A percentile compares a stretch with the other conserved stretches of the same genome.
phyloP scores from a whole-genome alignment of 1,284 basidiomycete genomes.

The Peniophora sp. region DNA sequence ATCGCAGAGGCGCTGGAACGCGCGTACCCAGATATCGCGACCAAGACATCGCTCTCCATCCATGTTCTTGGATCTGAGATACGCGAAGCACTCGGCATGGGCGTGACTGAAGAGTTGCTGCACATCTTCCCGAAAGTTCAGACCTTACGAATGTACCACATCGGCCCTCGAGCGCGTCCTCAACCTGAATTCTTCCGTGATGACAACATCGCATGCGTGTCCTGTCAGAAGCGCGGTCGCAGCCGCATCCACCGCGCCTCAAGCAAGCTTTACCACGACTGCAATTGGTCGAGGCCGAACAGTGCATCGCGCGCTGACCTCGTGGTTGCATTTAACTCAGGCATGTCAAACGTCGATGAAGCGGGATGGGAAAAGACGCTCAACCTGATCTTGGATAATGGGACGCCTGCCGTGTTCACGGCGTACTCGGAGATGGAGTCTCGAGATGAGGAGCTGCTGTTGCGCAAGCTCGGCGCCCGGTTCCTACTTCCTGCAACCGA shows the following conservation, averaged over 20 bases:
- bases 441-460: neutral
- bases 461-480: neutral
- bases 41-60: conserved; percentile 6
- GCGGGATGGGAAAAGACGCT: neutral
- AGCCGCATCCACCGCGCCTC: neutral
- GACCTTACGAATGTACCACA: neutral
- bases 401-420: neutral
- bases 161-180: neutral
- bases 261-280: conserved; percentile 6
- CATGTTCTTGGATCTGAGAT: conserved; percentile 9
- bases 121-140: conserved; percentile 6
- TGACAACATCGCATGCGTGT: conserved; percentile 4
- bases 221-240: conserved; percentile 3
- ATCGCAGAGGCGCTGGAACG: conserved; percentile 8
- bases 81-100: conserved; percentile 1
- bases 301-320: conserved; percentile 4
- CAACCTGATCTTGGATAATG: neutral
- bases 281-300: neutral
- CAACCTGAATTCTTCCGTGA: neutral
- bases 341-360: conserved; percentile 7
- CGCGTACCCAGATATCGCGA: conserved; percentile 2
- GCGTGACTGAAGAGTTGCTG: conserved; percentile 11
- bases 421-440: conserved; percentile 1
- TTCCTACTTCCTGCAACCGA: neutral
- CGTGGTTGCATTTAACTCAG: conserved; percentile 11